Evolutionary conservation across 768 basidiomycete genomes (phyloP).

Genomic region (Auricularia auricula-judae): DNA sequence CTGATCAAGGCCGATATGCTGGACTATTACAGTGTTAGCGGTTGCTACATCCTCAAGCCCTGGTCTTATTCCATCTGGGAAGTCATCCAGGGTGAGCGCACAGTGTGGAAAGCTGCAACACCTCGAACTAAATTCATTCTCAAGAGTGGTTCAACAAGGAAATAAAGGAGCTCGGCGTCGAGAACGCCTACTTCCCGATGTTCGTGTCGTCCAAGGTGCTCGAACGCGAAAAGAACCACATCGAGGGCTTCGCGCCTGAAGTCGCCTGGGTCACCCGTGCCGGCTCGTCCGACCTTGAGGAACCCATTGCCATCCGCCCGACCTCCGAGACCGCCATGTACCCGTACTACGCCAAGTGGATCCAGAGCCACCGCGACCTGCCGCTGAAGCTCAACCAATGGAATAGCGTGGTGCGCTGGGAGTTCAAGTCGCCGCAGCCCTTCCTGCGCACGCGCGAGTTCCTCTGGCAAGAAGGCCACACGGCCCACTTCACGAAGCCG

Average conservation of each 20-base stretch:
- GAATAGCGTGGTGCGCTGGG: conserved; percentile 99
- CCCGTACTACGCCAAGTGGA: conserved; percentile 99
- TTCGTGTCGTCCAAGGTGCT: conserved; percentile 88
- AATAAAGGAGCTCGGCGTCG: conserved; percentile 91
- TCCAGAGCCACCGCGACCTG: conserved; percentile 92
- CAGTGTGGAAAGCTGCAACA: neutral
- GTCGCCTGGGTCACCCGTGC: conserved; percentile 99
- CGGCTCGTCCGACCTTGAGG: conserved; percentile 87
- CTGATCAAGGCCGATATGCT: conserved; percentile 97
- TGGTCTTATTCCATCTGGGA: conserved; percentile 99
- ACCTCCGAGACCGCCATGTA: conserved; percentile 99
- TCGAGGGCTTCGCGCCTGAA: conserved; percentile 98
- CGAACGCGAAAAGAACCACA: conserved; percentile 95
- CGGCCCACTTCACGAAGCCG: conserved; percentile 76
- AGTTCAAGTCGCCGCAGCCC: conserved; percentile 99
- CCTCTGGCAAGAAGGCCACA: conserved; percentile 99
- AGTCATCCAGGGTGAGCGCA: conserved; percentile 63
- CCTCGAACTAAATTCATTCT: neutral
- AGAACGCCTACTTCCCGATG: conserved; percentile 99
- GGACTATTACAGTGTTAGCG: conserved; percentile 97
- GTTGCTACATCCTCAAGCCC: conserved; percentile 96
- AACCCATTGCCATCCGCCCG: conserved; percentile 95
- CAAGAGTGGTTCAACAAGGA: conserved; percentile 85
- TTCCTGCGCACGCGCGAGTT: conserved; percentile 99
- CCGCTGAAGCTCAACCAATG: conserved; percentile 97